These are phyloP conservation scores for Choanephora cucurbitarum DNA, from an alignment of 371 early-diverging fungal genomes.

Conservation along the genomic window DNA sequence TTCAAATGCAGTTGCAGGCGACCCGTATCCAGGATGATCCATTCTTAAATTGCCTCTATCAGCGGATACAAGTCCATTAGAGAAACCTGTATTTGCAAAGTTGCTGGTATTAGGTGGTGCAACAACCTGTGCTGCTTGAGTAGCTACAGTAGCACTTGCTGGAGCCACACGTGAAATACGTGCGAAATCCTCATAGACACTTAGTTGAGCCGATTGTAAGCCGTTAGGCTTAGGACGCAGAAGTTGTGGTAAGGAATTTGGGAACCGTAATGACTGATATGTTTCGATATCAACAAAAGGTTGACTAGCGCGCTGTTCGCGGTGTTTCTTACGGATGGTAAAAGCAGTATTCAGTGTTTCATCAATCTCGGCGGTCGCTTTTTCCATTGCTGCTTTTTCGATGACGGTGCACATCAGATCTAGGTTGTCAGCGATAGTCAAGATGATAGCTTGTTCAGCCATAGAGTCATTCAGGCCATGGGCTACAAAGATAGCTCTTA, in stretches of 20 bases:
- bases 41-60: neutral
- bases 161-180: conserved; percentile 18
- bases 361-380: conserved; percentile 85
- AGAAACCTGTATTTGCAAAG: neutral
- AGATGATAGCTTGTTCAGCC: conserved; percentile 78
- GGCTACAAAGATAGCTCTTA: conserved; percentile 75
- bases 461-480: conserved; percentile 79
- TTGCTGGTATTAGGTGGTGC: conserved; percentile 4
- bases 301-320: conserved; percentile 82
- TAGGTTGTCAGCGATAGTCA: conserved; percentile 86
- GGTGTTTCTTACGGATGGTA: conserved; percentile 76
- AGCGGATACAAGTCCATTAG: no score
- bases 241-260: conserved; percentile 78
- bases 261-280: conserved; percentile 70
- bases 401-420: conserved; percentile 91
- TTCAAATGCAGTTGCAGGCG: neutral
- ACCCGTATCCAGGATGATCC: neutral
- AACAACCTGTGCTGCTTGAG: neutral
- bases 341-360: conserved; percentile 69
- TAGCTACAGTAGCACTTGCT: neutral
- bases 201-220: conserved; percentile 74
- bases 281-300: conserved; percentile 86
- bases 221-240: conserved; percentile 82
- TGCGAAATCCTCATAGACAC: conserved; percentile 72
- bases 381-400: conserved; percentile 91